A percentile compares a stretch with the other conserved stretches of the same genome.
phyloP scores from a whole-genome alignment of 2,329 filamentous ascomycete species.

The Aphanocladium album region DNA sequence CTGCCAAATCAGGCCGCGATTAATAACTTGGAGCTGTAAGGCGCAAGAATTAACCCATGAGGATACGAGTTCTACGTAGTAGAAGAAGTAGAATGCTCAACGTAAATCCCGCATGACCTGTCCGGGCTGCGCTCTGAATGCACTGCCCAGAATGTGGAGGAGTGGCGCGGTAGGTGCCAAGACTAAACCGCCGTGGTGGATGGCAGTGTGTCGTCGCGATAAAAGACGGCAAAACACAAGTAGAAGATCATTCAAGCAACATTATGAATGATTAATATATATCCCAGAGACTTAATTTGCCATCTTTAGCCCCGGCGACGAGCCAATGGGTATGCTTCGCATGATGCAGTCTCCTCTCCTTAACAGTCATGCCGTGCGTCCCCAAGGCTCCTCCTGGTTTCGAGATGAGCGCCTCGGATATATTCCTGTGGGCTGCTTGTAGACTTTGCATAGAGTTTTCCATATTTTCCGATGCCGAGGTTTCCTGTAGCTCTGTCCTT shows the following conservation, averaged over 20 bases:
- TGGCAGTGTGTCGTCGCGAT: no score
- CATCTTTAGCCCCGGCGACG: constrained; percentile 87
- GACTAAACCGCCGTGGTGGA: no score
- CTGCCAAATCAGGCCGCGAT: neutral
- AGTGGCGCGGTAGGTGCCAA: no score
- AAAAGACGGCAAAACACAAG: neutral
- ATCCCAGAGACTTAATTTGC: constrained; percentile 93
- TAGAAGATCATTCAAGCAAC: neutral
- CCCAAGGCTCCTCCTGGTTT: constrained; percentile 9
- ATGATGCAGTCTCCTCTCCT: constrained; percentile 57
- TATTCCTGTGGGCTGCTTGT: no score
- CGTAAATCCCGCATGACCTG: no score
- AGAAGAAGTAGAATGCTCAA: no score
- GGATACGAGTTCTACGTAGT: no score
- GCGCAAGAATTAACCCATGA: neutral
- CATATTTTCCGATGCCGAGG: neutral
- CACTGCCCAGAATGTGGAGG: no score
- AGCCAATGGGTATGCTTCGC: constrained; percentile 79
- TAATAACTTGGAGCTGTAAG: neutral
- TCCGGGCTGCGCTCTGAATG: no score
- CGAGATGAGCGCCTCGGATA: no score
- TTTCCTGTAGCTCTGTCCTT: neutral
- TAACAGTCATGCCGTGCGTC: constrained; percentile 38
- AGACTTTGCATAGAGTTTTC: neutral
- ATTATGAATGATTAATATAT: constrained; percentile 55